Evolutionary conservation across 139 green algal genomes (phyloP), one percentile per base, ranked within the genome.

Genomic region (Chlorella sp.): DNA sequence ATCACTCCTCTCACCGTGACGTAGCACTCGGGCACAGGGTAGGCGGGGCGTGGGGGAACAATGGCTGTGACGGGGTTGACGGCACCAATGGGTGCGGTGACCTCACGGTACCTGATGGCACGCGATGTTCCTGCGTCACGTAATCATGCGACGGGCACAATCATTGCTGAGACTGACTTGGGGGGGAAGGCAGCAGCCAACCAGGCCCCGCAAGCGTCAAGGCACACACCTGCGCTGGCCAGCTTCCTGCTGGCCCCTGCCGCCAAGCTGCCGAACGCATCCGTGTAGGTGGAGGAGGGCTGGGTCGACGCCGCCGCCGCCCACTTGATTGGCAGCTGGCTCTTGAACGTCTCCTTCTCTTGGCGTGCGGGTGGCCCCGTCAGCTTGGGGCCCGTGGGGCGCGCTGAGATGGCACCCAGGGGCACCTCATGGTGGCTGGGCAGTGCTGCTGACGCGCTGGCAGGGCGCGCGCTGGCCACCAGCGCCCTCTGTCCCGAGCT

Each of bases 41-140:
- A 83, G 4, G 64, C 73, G 0, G 4, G 14, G 29, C 69, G 62
- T 23, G 32, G 0, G 26, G 73, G 67, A 2, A 49, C 77, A 6
- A 72, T 14, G 27, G 78, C 78, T 0, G 78, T 83, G 55, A 67
- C 20, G 0, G 69, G 63, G 60, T 83, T 83, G 24, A 83, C 78
- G 3, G 74, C 74, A 22, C 78, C 78, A 26, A 77, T 75, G 31
- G 74, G 73, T 29, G 49, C 70, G 2, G 78, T 75, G 0, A 70
- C 50, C 42, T 78, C 73, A 17, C 22, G 31, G 65, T 69, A 76
- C 35, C 49, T 62, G 4, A 76, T 27, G 3, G 61, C 4, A 2
- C 35, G 34, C 20, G 20, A 30, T 10, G 55, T 10, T 10, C 55
- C 55, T 64, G 55, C 55, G n/a, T n/a, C n/a, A n/a, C n/a, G n/a